phyloP scores from a whole-genome alignment of 306 rosid genomes.

The Rosa rugosa region DNA sequence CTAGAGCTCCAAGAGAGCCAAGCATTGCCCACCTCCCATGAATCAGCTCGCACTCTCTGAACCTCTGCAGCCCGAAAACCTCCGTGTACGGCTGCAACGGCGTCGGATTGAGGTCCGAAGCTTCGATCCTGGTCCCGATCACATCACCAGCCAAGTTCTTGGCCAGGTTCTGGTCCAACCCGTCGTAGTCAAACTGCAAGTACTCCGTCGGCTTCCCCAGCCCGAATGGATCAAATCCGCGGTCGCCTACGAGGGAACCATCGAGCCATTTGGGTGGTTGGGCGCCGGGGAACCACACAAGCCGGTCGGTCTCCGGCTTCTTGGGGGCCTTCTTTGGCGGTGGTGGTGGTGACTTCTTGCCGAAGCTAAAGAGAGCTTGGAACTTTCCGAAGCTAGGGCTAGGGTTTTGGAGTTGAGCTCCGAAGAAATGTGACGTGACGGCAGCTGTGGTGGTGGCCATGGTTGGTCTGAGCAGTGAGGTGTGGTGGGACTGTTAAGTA shows the following conservation, averaged over 20 bases:
- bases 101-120: conserved; percentile 48
- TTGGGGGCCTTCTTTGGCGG: conserved; percentile 22
- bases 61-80: conserved; percentile 79
- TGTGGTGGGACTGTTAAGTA: conserved; percentile 14
- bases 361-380: conserved; percentile 38
- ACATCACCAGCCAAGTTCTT: conserved; percentile 63
- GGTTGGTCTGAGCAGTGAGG: not conserved
- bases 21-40: conserved; percentile 93
- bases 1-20: conserved; percentile 72
- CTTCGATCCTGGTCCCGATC: conserved; percentile 59
- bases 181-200: conserved; percentile 65
- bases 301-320: conserved; percentile 30
- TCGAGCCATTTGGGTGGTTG: conserved; percentile 77
- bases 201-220: conserved; percentile 68
- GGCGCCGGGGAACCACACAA: conserved; percentile 62
- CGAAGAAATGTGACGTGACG: conserved; percentile 55
- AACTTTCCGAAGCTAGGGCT: conserved; percentile 30
- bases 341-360: conserved; percentile 30
- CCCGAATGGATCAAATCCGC: conserved; percentile 74
- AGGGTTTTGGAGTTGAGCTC: conserved; percentile 34
- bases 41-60: conserved; percentile 74
- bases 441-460: conserved; percentile 52
- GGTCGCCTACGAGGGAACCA: conserved; percentile 58
- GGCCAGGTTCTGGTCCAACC: conserved; percentile 78
- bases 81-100: conserved; percentile 81